Percentiles rank a stretch among this genome's conserved stretches.
Evolutionary conservation across 169 alveolate species (phyloP).

Genomic region (Plasmodium inui): DNA sequence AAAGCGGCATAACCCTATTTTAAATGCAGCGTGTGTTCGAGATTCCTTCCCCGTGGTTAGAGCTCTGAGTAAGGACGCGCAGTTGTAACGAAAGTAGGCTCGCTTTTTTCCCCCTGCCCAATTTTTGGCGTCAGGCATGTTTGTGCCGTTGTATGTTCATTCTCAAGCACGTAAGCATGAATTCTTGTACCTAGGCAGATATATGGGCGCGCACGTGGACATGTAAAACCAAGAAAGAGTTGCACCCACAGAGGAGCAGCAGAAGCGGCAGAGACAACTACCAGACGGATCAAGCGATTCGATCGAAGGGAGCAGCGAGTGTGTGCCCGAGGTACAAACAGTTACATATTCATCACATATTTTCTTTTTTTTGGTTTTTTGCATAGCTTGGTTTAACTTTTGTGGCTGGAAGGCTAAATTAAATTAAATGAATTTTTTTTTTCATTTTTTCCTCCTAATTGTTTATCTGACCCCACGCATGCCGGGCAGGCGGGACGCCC

Average conservation of each 20-base stretch:
- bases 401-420: slow-evolving; percentile 37
- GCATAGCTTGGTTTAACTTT: slow-evolving; percentile 27
- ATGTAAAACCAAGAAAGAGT: not conserved
- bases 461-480: not conserved
- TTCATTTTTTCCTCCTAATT: not conserved
- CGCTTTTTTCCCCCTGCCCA: not conserved
- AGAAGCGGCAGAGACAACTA: not conserved
- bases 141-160: not conserved
- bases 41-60: not conserved
- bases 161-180: not conserved
- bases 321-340: not conserved
- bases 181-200: not conserved
- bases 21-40: not conserved
- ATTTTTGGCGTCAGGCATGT: not conserved
- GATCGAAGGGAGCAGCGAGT: not conserved
- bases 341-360: not conserved
- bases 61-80: not conserved
- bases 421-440: not conserved
- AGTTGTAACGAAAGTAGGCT: not conserved
- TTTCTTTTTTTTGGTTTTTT: slow-evolving; percentile 64
- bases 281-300: not conserved
- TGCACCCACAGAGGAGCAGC: not conserved
- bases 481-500: not conserved
- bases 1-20: not conserved
- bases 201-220: not conserved